Evolutionary conservation across 2,329 filamentous ascomycete species (phyloP).

Genomic region (Sporothrix curviconia): DNA sequence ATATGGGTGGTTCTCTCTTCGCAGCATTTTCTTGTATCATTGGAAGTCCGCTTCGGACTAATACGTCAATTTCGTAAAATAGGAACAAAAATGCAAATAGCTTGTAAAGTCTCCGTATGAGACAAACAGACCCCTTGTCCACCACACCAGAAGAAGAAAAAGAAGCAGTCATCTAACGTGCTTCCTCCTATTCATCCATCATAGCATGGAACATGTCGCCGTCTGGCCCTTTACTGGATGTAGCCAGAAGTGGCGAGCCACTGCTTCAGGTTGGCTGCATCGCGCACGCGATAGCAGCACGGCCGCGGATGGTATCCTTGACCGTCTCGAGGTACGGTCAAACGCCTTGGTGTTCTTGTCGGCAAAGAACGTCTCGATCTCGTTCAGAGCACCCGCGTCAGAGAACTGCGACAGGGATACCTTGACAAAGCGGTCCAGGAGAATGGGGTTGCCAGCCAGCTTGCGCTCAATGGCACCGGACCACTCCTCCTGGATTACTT

Average conservation of each 20-base stretch:
- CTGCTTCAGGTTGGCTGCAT: slow-evolving; percentile 64
- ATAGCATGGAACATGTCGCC: no score
- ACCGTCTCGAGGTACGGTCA: slow-evolving; percentile 76
- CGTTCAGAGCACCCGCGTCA: slow-evolving; percentile 59
- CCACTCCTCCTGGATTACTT: slow-evolving; percentile 80
- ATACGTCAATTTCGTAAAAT: no score
- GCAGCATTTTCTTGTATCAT: no score
- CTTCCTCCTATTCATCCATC: no score
- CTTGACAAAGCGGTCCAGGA: slow-evolving; percentile 83
- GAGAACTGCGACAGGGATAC: slow-evolving; percentile 73
- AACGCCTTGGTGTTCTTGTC: slow-evolving; percentile 80
- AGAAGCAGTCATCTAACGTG: no score
- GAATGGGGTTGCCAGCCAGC: slow-evolving; percentile 70
- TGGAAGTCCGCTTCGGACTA: no score
- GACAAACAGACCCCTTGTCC: no score
- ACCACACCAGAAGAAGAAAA: no score
- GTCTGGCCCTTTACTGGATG: background rate
- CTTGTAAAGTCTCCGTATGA: no score
- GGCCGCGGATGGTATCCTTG: slow-evolving; percentile 75
- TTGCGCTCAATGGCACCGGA: slow-evolving; percentile 58
- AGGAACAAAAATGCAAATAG: no score
- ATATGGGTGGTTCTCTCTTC: no score
- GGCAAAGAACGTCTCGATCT: slow-evolving; percentile 77
- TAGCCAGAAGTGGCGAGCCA: slow-evolving; percentile 18
- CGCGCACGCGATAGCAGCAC: slow-evolving; percentile 76